Conservation (phyloP, 1,139 yeast genomes). For the Candida mesenterica region DNA sequence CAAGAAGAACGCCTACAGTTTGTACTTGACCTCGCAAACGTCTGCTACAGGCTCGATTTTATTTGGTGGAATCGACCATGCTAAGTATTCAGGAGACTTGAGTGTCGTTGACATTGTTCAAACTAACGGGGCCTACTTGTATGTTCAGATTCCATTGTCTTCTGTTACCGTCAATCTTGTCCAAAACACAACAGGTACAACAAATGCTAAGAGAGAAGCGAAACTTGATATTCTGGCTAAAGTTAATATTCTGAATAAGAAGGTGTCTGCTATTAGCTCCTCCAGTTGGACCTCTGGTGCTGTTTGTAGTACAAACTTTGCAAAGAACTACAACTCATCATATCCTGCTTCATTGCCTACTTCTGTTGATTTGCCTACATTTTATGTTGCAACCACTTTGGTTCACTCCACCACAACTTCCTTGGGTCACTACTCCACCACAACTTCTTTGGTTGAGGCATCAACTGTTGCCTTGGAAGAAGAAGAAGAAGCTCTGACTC, state of each 20-base stretch:
- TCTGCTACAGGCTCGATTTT: conserved; percentile 46
- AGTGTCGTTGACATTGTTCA: conserved; percentile 19
- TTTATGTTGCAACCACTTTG: background rate
- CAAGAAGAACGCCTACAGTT: conserved; percentile 30
- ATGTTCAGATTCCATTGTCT: conserved; percentile 24
- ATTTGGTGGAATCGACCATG: conserved; percentile 59
- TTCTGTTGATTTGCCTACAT: background rate
- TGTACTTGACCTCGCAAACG: conserved; percentile 45
- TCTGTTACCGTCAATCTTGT: conserved; percentile 12
- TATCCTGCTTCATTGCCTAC: background rate
- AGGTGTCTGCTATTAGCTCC: no score
- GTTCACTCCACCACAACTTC: background rate
- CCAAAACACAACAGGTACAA: conserved; percentile 1
- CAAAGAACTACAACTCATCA: no score
- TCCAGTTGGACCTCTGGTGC: no score
- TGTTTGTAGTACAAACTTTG: no score
- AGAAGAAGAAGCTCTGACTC: background rate
- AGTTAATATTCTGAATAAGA: background rate
- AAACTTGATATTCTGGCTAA: background rate
- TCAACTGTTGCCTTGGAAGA: background rate
- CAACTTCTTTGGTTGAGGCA: no score
- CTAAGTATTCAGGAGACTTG: conserved; percentile 49
- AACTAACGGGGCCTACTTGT: conserved; percentile 16
- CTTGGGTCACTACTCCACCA: no score
- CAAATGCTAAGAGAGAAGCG: background rate